A percentile compares a stretch with the other conserved stretches of the same genome.
Evolutionary conservation across 257 asterid species (phyloP).

Genomic region (Paraleonurus japonicus): DNA sequence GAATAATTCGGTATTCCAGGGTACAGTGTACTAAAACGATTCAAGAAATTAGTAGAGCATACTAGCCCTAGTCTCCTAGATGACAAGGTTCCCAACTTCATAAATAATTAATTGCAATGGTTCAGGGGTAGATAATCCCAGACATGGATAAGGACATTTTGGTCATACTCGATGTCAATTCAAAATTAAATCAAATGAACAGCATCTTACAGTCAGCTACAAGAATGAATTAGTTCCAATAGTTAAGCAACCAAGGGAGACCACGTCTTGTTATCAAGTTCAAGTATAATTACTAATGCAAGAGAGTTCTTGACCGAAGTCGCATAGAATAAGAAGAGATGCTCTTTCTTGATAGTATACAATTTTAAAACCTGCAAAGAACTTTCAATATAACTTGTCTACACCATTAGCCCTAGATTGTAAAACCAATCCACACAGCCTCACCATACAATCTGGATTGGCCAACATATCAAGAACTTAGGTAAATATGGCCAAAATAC

Average conservation of each 20-base stretch:
- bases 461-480: neutral
- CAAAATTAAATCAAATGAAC: neutral
- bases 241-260: neutral
- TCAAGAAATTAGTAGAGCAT: neutral
- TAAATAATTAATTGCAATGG: too few species aligned
- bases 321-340: too few species aligned
- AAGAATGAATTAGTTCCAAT: neutral
- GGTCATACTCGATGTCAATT: neutral
- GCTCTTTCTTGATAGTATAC: too few species aligned
- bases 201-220: neutral
- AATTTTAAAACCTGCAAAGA: neutral
- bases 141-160: neutral
- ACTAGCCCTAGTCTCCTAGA: neutral
- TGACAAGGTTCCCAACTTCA: neutral
- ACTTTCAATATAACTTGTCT: neutral
- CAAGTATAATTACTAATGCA: neutral
- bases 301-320: neutral
- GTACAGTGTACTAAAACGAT: neutral
- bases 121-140: neutral
- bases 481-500: neutral
- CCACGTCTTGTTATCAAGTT: neutral
- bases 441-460: slow-evolving; percentile 6
- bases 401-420: neutral
- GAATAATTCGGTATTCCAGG: neutral
- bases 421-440: neutral